Base-by-base conservation (phyloP, 2,329 filamentous ascomycete species). In the Cercospora janseana region DNA sequence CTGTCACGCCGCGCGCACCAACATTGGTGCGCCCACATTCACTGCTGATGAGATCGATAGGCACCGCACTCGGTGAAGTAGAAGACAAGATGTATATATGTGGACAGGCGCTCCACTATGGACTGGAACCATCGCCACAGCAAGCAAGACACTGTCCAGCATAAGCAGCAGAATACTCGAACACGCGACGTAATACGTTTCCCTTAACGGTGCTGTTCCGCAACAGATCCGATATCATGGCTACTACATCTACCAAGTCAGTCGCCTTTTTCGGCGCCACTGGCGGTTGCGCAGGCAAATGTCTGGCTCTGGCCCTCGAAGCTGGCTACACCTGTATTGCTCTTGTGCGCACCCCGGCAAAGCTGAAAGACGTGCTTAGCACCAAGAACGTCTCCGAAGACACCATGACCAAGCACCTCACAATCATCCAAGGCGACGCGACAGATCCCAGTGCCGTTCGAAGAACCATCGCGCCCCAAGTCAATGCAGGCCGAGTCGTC, bases 211-310 rank as follows among this genome's bases (percentile, higher is more conserved):
- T n/a, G n/a, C n/a, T n/a, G n/a, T n/a, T n/a, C n/a, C n/a, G n/a
- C n/a, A n/a, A n/a, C n/a, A n/a, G n/a, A n/a, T n/a, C n/a, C n/a
- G n/a, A 15, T n/a, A 46, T 15, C 20, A 41, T 28, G 29, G 20
- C 34, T 38, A 35, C 50, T 34, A 15, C 45, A 5, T 28, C 49
- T 40, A 27, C 41, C 26, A 54, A 55, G 41, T 73, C 70, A 29
- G 60, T 78, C 49, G 74, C 75, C 41, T 78, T 79, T 65, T 72
- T 80, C 54, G 78, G 77, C 44, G 75, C 76, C 21, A 79, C 76
- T 16, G 75, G 75, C 44, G 78, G 76, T 38, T 73, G 72, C 55
- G 69, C 71, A 40, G 67, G 72, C 34, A 61, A 69, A 20, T 70
- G 71, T 31, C 73, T 80, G 15, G 69, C 70, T 15, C 64, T 65